Base-by-base conservation (phyloP, 176 grass and related monocot genomes). In the Carex cristatella region DNA sequence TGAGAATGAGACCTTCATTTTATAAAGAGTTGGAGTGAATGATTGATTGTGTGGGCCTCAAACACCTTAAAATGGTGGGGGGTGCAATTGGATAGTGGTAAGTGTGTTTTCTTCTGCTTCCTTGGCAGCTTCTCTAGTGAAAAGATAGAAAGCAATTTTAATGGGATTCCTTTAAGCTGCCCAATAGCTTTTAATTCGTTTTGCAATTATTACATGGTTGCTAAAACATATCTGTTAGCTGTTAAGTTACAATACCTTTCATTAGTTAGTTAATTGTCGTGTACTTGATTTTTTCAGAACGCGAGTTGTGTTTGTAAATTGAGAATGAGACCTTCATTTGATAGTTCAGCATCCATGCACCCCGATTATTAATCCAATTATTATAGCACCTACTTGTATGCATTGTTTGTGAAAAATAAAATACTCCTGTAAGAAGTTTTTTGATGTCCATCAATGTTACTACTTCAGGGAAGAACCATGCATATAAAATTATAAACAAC, bases 61-160 rank as follows among this genome's bases (percentile, higher is more conserved):
- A 37, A 81, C 14, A 16, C 15, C 57, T 51, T 51, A n/a, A 82
- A 64, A 81, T 61, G 35, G 60, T 81, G 79, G 18, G 10, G 10
- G 15, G 13, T 38, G 48, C 53, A 19, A 23, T 64, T 27, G 35
- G 16, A 81, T 81, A 81, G 61, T 81, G 61, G 58, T 38, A 65
- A 27, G 61, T 6, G 58, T 46, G 58, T 65, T 81, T 61, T 81
- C 10, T 65, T 16, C 5, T 81, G 79, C 14, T 81, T 46, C 79
- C 79, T 81, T 81, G 7, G 79, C 33, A 61, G 3, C 57, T 46
- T 81, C 58, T 7, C 30, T 64, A 81, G 79, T 81, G 79, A 64
- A 65, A 48, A 42, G 58, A 81, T 81, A 46, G 30, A 62, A 81
- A 44, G 55, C 30, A 33, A 59, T 81, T 46, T 81, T 81, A 81